A percentile compares a stretch with the other conserved stretches of the same genome.
These are phyloP conservation scores for Pythium inflatum DNA, from an alignment of 352 stramenopile species.

Conservation along the genomic window DNA sequence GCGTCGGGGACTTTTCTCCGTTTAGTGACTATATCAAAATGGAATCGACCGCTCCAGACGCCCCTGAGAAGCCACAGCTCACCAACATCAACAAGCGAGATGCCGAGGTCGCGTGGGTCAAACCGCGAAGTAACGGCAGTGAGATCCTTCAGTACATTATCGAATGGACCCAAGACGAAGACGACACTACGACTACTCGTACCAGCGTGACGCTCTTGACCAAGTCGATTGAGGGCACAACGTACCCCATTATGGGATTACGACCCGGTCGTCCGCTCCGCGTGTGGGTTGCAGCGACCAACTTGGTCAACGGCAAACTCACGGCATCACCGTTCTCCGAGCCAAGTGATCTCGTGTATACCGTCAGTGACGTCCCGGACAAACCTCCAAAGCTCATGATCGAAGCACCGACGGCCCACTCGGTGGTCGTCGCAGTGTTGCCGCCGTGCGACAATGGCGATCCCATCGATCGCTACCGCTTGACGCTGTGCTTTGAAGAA, in stretches of 20 bases:
- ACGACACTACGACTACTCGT: not conserved
- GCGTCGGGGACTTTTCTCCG: conserved; percentile 59
- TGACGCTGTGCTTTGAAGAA: conserved; percentile 57
- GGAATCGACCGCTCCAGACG: conserved; percentile 58
- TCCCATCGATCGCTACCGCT: conserved; percentile 49
- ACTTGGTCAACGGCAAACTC: conserved; percentile 64
- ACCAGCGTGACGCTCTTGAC: conserved; percentile 44
- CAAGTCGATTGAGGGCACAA: conserved; percentile 53
- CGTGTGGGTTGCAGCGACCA: conserved; percentile 62
- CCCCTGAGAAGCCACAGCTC: conserved; percentile 45
- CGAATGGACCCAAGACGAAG: conserved; percentile 44
- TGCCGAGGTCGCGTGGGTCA: conserved; percentile 52
- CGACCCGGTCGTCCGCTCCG: conserved; percentile 43
- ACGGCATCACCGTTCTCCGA: conserved; percentile 50
- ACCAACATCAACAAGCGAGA: conserved; percentile 43
- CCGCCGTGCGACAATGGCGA: conserved; percentile 59
- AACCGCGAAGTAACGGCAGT: conserved; percentile 69
- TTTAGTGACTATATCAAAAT: conserved; percentile 78
- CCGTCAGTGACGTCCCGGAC: conserved; percentile 59
- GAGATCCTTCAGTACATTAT: conserved; percentile 76
- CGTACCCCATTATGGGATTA: conserved; percentile 46
- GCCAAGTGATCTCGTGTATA: conserved; percentile 39
- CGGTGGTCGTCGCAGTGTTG: conserved; percentile 42
- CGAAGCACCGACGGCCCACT: conserved; percentile 40
- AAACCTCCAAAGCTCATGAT: conserved; percentile 34